Conservation (phyloP, 441 rosid genomes). For the Adansonia grandidieri region DNA sequence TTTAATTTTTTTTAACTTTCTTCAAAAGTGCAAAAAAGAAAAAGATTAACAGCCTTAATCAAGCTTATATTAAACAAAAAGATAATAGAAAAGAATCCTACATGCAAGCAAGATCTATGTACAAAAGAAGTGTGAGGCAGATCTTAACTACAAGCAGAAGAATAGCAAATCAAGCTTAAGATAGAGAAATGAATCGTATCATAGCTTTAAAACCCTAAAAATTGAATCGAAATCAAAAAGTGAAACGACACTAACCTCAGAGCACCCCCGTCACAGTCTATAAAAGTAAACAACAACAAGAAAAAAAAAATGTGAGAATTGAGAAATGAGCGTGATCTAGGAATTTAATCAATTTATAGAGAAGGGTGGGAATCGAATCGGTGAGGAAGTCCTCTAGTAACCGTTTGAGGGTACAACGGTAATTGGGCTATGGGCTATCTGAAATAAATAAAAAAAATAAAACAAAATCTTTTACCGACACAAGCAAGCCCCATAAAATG, state of each 20-base stretch:
- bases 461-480: not conserved
- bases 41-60: not conserved
- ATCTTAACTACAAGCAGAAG: not conserved
- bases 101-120: slow-evolving; percentile 18
- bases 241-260: slow-evolving; percentile 43
- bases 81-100: slow-evolving; percentile 29
- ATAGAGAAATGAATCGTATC: not conserved
- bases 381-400: not conserved
- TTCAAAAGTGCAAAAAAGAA: not conserved
- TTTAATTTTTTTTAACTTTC: not conserved
- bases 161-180: not conserved
- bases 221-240: not conserved
- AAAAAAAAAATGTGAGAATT: not conserved
- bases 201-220: not conserved
- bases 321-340: not conserved
- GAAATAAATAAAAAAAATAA: not conserved
- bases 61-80: slow-evolving; percentile 11
- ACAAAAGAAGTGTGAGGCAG: not conserved
- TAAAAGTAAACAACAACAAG: not conserved
- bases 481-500: not conserved
- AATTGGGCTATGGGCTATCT: not conserved
- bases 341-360: not conserved
- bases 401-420: not conserved
- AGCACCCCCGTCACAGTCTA: slow-evolving; percentile 42
- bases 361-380: no score